Conservation (phyloP, 2,329 filamentous ascomycete species). For the Talaromyces verruculosus region DNA sequence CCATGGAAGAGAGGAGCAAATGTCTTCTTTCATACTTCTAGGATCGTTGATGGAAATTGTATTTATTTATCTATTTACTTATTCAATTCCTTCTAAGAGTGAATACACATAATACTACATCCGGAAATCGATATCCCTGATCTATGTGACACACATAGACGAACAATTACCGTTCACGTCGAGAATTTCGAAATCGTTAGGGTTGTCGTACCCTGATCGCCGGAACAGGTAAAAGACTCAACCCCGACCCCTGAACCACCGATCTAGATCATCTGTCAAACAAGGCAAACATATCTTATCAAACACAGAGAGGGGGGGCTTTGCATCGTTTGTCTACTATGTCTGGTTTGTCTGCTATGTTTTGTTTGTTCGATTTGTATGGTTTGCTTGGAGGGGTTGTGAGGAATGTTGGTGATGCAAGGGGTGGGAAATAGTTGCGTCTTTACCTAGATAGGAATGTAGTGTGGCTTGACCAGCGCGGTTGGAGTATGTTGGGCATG, state of each 20-base stretch:
- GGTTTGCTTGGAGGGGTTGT: background rate
- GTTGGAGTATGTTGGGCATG: background rate
- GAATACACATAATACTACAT: slow-evolving; percentile 8
- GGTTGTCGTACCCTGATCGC: background rate
- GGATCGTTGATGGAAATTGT: background rate
- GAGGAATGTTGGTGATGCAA: slow-evolving; percentile 14
- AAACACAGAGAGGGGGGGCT: background rate
- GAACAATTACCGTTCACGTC: slow-evolving; percentile 16
- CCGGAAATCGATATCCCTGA: slow-evolving; percentile 6
- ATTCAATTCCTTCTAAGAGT: background rate
- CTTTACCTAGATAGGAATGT: background rate
- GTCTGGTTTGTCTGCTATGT: slow-evolving; percentile 13
- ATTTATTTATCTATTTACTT: slow-evolving; percentile 16
- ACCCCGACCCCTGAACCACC: background rate
- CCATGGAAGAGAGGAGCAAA: background rate
- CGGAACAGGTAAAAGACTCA: slow-evolving; percentile 12
- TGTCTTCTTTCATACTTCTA: background rate
- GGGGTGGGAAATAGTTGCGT: background rate
- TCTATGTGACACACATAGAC: background rate
- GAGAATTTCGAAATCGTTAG: background rate
- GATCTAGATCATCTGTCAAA: slow-evolving; percentile 11
- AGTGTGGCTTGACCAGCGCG: background rate
- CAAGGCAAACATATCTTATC: slow-evolving; percentile 13
- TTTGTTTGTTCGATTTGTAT: slow-evolving; percentile 4
- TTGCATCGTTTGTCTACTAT: slow-evolving; percentile 13